Conservation (phyloP, 2,329 filamentous ascomycete species). For the Canariomyces notabilis region DNA sequence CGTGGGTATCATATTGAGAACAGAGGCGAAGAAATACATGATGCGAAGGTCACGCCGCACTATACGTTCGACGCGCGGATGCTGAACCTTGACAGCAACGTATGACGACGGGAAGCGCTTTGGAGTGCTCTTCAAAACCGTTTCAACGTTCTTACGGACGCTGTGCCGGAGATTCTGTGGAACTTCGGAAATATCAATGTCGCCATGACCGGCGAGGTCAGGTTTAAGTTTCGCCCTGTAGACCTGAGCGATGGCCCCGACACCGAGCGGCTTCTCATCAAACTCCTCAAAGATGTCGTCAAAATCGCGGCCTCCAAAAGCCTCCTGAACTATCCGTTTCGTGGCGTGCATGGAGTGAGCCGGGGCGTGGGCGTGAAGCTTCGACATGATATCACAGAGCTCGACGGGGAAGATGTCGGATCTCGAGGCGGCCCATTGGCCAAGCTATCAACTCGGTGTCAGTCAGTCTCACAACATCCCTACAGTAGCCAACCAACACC, state of each 20-base stretch:
- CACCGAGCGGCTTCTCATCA: conserved; percentile 79
- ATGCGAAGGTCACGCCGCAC: conserved; percentile 89
- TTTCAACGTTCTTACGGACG: conserved; percentile 76
- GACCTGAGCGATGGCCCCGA: conserved; percentile 94
- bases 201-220: conserved; percentile 61
- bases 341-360: conserved; percentile 81
- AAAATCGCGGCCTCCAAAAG: conserved; percentile 75
- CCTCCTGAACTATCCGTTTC: conserved; percentile 70
- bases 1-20: conserved; percentile 82
- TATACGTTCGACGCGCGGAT: conserved; percentile 82
- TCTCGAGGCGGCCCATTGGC: conserved; percentile 96
- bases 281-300: conserved; percentile 97
- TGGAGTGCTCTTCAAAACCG: conserved; percentile 79
- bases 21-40: conserved; percentile 83
- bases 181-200: conserved; percentile 48
- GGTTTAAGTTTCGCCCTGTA: conserved; percentile 91
- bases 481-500: neutral
- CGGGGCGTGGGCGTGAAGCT: conserved; percentile 88
- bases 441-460: conserved; percentile 52
- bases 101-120: conserved; percentile 83
- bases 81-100: conserved; percentile 92
- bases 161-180: conserved; percentile 52
- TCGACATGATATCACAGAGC: conserved; percentile 90
- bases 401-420: conserved; percentile 93
- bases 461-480: neutral